Percentiles rank a stretch among this genome's conserved stretches.
These are phyloP conservation scores for Saccharomyces kudriavzevii DNA, from an alignment of 805 yeast species.

Conservation along the genomic window DNA sequence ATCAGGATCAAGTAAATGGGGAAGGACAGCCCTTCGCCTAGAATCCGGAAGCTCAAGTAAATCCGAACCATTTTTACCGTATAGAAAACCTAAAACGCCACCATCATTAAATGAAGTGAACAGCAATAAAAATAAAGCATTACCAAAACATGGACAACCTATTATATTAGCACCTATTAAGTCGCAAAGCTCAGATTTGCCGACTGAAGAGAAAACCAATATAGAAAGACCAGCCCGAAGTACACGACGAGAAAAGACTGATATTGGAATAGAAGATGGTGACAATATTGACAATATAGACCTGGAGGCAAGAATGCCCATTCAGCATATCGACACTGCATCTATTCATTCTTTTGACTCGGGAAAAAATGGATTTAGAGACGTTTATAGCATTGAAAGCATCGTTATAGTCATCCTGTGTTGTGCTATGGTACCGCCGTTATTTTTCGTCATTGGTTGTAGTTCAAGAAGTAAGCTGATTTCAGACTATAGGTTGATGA, in stretches of 20 bases:
- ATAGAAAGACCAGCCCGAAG: not conserved
- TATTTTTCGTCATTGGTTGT: slow-evolving; percentile 25
- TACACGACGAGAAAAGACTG: not conserved
- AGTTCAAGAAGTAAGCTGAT: slow-evolving; percentile 15
- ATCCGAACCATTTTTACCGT: not conserved
- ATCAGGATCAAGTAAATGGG: slow-evolving; percentile 1
- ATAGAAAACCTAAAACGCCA: not conserved
- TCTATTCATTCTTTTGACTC: slow-evolving; percentile 23
- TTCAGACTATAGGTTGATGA: slow-evolving; percentile 20
- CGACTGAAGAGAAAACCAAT: not conserved
- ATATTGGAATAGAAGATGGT: not conserved
- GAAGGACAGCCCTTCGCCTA: slow-evolving; percentile 2
- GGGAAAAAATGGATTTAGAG: slow-evolving; percentile 8
- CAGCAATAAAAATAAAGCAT: not conserved
- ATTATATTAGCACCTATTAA: not conserved
- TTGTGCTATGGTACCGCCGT: slow-evolving; percentile 23
- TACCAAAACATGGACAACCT: not conserved
- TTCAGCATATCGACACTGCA: slow-evolving; percentile 16
- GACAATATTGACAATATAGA: not conserved
- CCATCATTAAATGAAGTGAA: not conserved
- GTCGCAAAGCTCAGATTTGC: not conserved
- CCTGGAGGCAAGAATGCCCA: slow-evolving; percentile 6
- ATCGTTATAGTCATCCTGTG: slow-evolving; percentile 11
- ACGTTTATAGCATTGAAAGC: slow-evolving; percentile 20
- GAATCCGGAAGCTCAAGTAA: not conserved